Base-by-base conservation (phyloP, 2,329 filamentous ascomycete species). In the Claviceps africana region DNA sequence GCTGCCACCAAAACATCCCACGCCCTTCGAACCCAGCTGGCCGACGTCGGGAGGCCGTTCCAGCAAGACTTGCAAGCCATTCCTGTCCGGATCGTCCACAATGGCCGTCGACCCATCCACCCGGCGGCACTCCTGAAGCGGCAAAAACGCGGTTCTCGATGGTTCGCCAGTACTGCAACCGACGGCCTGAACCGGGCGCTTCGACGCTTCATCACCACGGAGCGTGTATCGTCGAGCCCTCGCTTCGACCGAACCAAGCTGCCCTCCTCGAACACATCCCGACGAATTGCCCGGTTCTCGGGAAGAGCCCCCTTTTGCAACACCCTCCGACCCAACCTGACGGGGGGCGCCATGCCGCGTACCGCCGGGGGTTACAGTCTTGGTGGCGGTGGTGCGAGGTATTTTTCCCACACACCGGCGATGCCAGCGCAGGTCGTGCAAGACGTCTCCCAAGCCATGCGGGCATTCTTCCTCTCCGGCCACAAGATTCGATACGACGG, bases 361-460 rank as follows among this genome's bases (percentile, higher is more conserved):
- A 88, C 87, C 40, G 87, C 90, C 8, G 89, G 91, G 58, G 93
- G 93, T n/a, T 98, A 98, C 65, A 76, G 76, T 57, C 71, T 87
- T 40, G 70, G 77, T 52, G 87, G 87, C 13, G 25, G 43, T 31
- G 82, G 86, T 58, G 86, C 83, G 25, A 79, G 91, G 58, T 91
- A 91, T 72, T 97, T 97, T 70, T 94, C 88, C 1, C 90, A 96
- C 69, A 80, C 82, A 1, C 88, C 91, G 1, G 85, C 87, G 10
- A 81, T 84, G 8, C 89, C 88, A 40, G 88, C 90, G 1, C 88
- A 97, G 66, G 88, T 97, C 47, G 80, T 97, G 50, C 86, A 93
- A 67, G 95, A 95, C 68, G 91, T 96, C n/a, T 95, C 88, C 13
- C 83, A 89, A 60, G 93, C 89, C 5, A 83, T 97, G 62, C 82